A percentile compares a stretch with the other conserved stretches of the same genome.
Conservation (phyloP, 1,284 basidiomycete species). For the Amylostereum chailletii region DNA sequence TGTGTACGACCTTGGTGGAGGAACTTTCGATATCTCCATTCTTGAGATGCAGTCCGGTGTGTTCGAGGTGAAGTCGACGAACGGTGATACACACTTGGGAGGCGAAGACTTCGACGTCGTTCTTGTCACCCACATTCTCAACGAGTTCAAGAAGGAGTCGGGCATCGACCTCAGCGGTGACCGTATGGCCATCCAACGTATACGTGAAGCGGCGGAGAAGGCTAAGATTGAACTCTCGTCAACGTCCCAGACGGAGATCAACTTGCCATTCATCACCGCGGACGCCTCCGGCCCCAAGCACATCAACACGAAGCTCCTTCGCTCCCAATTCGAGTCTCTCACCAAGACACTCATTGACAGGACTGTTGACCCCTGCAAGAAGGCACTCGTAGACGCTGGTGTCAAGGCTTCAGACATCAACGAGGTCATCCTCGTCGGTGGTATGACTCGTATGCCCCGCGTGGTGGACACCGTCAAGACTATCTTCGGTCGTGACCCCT, state of each 20-base stretch:
- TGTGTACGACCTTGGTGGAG: constrained; percentile 97
- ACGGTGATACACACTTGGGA: constrained; percentile 97
- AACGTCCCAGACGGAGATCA: constrained; percentile 90
- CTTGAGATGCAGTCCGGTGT: constrained; percentile 99
- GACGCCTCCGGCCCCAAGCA: constrained; percentile 93
- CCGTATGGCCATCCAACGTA: constrained; percentile 97
- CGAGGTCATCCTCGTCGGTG: constrained; percentile 97
- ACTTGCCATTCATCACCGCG: constrained; percentile 95
- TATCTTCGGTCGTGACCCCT: constrained; percentile 91
- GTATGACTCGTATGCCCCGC: constrained; percentile 96
- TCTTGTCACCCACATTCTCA: constrained; percentile 82
- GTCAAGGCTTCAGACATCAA: constrained; percentile 90
- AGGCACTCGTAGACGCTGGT: constrained; percentile 87
- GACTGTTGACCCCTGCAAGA: constrained; percentile 96
- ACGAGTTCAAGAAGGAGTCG: constrained; percentile 91
- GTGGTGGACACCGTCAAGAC: constrained; percentile 90
- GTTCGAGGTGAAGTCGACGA: constrained; percentile 99
- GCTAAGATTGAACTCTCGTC: constrained; percentile 98
- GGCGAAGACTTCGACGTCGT: constrained; percentile 97
- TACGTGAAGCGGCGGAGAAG: constrained; percentile 98
- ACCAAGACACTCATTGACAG: constrained; percentile 80
- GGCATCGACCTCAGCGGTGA: constrained; percentile 80
- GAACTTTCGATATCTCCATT: constrained; percentile 98
- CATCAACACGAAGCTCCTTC: constrained; percentile 86
- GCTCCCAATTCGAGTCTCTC: constrained; percentile 86